Base-by-base conservation (phyloP, 805 yeast species). In the Kodamaea restingae region DNA sequence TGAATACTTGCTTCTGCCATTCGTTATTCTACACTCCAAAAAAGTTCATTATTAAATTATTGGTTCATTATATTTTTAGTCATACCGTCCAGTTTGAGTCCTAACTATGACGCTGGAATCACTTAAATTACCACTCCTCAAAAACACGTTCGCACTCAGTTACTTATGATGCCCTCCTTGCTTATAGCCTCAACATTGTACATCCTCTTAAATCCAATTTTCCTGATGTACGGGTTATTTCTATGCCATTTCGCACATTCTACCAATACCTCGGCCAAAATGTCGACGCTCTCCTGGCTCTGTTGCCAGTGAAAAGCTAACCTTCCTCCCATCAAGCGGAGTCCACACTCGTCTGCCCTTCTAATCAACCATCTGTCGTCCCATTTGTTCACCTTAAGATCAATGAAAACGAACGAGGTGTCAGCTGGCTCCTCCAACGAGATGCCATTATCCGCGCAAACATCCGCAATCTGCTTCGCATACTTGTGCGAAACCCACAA, bases 401-500 rank as follows among this genome's bases (percentile, higher is more conserved):
- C 91, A 38, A 86, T 52, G 53, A 86, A 86, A 31, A 90, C 88
- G 60, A 90, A 87, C 56, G 82, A 88, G 9, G 96, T 84, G 45
- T 88, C 80, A 3, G 80, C 83, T 2, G 96, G 96, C n/a, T 76
- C 68, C 53, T 77, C 82, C 44, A 85, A 63, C 20, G 67, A 60
- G 41, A 84, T 74, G 8, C 80, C 82, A 35, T 77, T 52, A 26
- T 61, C 58, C 32, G 56, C 51, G 52, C 85, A 79, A 54, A 76
- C 76, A 4, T 65, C 57, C 15, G 77, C 83, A 25, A 80, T 67
- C 33, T 72, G 73, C 40, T 61, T 60, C 15, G 84, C 81, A 49
- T 56, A 60, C n/a, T 51, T 60, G 57, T 81, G 84, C 4, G 81
- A 70, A 14, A 51, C 50, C 35, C 56, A 54, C 54, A 81, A 68